These are phyloP conservation scores for Teunomyces gatunensis DNA, from an alignment of 805 yeast species.

Conservation along the genomic window DNA sequence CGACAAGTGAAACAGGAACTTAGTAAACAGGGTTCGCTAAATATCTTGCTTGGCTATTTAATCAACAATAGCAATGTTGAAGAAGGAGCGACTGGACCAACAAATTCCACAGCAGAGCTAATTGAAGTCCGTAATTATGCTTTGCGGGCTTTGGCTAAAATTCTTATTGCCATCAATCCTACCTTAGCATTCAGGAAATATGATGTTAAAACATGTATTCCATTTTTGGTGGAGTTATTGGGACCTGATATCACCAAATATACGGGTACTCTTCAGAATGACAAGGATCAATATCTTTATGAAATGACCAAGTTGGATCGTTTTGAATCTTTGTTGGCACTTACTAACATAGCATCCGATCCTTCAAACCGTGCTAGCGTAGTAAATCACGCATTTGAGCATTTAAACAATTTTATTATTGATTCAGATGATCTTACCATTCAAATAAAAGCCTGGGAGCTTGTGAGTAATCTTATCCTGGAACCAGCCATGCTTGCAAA, in stretches of 20 bases:
- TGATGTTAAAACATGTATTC: constrained; percentile 41
- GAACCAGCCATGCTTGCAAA: constrained; percentile 45
- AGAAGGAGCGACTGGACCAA: constrained; percentile 19
- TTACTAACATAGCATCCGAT: constrained; percentile 61
- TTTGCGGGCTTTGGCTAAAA: constrained; percentile 42
- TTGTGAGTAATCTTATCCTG: constrained; percentile 57
- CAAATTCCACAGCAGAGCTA: constrained; percentile 9
- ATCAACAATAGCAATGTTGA: constrained; percentile 23
- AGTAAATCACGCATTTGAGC: constrained; percentile 35
- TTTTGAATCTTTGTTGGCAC: constrained; percentile 58
- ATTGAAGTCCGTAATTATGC: constrained; percentile 30
- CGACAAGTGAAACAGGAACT: constrained; percentile 30
- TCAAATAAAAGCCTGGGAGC: constrained; percentile 61
- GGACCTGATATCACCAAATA: constrained; percentile 31
- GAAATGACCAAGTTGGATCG: constrained; percentile 42
- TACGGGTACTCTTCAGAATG: constrained; percentile 7
- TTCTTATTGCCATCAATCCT: constrained; percentile 46
- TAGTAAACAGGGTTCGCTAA: constrained; percentile 47
- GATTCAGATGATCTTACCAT: constrained; percentile 40
- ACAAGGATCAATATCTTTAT: constrained; percentile 18
- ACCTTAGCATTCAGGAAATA: constrained; percentile 36
- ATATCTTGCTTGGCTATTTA: constrained; percentile 38
- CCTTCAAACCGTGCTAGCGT: neutral
- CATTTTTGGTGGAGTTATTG: constrained; percentile 48
- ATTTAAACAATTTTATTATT: constrained; percentile 39